These are phyloP conservation scores for Circinella umbellata DNA, from an alignment of 371 early-diverging fungal species.

Conservation along the genomic window DNA sequence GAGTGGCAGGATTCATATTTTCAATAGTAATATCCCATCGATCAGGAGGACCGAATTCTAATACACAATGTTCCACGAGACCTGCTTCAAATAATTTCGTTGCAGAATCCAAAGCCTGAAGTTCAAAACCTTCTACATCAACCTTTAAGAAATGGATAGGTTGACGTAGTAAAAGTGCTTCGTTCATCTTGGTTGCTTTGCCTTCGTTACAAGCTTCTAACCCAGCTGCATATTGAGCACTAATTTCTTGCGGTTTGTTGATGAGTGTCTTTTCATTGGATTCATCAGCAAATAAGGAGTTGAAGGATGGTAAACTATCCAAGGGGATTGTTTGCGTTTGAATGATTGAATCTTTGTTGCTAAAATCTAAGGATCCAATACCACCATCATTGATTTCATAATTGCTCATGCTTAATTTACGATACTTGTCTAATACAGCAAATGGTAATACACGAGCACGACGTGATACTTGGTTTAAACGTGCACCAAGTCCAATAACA, in stretches of 20 bases:
- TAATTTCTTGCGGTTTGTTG: conserved; percentile 31
- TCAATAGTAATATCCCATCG: conserved; percentile 51
- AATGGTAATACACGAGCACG: conserved; percentile 51
- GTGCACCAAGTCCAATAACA: conserved; percentile 45
- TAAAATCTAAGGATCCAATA: conserved; percentile 43
- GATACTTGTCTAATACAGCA: conserved; percentile 48
- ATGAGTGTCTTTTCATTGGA: conserved; percentile 10
- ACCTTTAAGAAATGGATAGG: conserved; percentile 57
- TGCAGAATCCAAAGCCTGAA: conserved; percentile 47
- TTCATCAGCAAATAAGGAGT: conserved; percentile 29
- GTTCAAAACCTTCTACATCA: conserved; percentile 55
- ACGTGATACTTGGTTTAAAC: conserved; percentile 40
- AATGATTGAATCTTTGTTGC: conserved; percentile 17
- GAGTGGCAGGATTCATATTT: conserved; percentile 9
- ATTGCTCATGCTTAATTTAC: conserved; percentile 45
- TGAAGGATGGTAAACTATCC: conserved; percentile 40
- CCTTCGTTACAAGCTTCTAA: conserved; percentile 18
- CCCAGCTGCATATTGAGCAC: conserved; percentile 29
- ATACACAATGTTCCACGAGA: conserved; percentile 46
- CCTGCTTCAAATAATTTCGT: conserved; percentile 37
- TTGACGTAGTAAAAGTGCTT: conserved; percentile 34
- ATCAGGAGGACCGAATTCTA: conserved; percentile 51
- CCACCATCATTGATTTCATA: conserved; percentile 46
- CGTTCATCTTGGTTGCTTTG: conserved; percentile 9
- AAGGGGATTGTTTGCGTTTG: conserved; percentile 52